These are phyloP conservation scores for Suhomyces prunicola DNA, from an alignment of 805 yeast species.

Conservation along the genomic window DNA sequence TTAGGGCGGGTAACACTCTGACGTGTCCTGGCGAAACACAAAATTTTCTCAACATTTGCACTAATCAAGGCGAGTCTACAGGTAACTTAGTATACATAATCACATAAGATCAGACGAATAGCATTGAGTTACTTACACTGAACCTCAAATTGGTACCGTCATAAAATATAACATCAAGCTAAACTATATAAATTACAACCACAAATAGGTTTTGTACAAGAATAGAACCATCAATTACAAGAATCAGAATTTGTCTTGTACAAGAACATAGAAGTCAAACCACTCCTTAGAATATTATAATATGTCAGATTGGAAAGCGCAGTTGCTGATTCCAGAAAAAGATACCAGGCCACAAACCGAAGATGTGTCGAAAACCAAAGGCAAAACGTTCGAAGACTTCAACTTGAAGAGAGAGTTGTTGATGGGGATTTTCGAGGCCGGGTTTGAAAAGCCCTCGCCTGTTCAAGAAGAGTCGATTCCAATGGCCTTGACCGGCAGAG, in stretches of 20 bases:
- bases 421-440: constrained; percentile 99
- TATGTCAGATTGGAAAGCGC: constrained; percentile 58
- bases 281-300: not conserved
- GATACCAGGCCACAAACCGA: constrained; percentile 97
- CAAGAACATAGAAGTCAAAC: not conserved
- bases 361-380: constrained; percentile 89
- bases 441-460: constrained; percentile 97
- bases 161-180: too few species aligned
- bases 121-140: not conserved
- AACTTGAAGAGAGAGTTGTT: constrained; percentile 85
- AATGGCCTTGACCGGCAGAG: constrained; percentile 91
- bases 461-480: constrained; percentile 98
- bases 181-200: too few species aligned
- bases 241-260: too few species aligned
- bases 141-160: not conserved
- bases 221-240: too few species aligned
- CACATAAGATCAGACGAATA: not conserved
- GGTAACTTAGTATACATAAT: not conserved
- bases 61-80: not conserved
- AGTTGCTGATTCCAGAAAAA: constrained; percentile 71
- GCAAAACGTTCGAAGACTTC: constrained; percentile 88
- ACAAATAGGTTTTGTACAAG: too few species aligned
- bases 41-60: not conserved
- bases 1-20: not conserved
- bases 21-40: not conserved